Evolutionary conservation across 2,329 filamentous ascomycete species (phyloP), one percentile per base, ranked within the genome.

Genomic region (Sporothrix pallida): DNA sequence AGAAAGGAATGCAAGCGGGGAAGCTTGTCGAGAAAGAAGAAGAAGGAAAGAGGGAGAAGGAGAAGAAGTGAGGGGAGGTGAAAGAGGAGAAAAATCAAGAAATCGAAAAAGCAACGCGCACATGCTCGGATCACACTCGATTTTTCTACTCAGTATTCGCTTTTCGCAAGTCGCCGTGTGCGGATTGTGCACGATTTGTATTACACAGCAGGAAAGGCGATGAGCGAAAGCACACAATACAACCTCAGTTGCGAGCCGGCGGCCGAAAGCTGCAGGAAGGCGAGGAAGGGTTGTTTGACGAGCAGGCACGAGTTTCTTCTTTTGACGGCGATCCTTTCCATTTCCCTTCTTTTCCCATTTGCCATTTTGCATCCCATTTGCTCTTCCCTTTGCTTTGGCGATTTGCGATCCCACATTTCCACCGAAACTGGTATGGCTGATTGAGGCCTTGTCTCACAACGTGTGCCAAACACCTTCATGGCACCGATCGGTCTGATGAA

Each of bases 251-350:
- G 31, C 3, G 42, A 54, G 42, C 71, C 75, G 73, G 72, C 70
- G 70, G 72, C 73, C 75, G 73, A 75, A 71, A 71, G 75, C 58
- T 76, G 73, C 75, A 76, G 75, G 62, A 71, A 20, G 71, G 73
- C 75, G 75, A 74, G 62, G 70, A 20, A 67, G 46, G 26, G n/a
- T 8, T 12, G 52, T 56, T 56, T 23, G 52, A 23, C 52, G 52
- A 56, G 52, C n/a, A 12, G n/a, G 48, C 15, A 15, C n/a, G 13
- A 37, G 31, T 37, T 37, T 37, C 7, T 37, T 7, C 54, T 58
- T 52, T 50, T 23, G 42, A 31, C 46, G 67, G 20, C 46, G 73
- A 73, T 73, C 71, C 26, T 46, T 58, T 60, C 65, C 52, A 23
- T 3, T 56, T 56, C n/a, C 23, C 52, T 56, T 56, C 52, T 23